These are phyloP conservation scores for Parietichytrium sp. DNA, from an alignment of 108 stramenopile species.

Conservation along the genomic window DNA sequence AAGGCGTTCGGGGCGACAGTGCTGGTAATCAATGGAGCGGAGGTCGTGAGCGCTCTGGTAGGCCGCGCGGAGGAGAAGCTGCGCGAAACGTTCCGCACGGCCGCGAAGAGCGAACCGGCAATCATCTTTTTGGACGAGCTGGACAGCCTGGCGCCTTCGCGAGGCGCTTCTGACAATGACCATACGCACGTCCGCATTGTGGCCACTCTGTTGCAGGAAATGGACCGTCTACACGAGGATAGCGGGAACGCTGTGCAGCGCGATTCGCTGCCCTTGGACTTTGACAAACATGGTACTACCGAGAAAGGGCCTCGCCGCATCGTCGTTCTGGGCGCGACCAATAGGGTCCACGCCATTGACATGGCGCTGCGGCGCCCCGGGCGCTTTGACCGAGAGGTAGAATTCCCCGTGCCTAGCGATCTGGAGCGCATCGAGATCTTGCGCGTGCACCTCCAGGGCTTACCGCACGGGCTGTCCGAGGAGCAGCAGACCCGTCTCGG, in stretches of 20 bases:
- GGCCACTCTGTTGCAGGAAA: background rate
- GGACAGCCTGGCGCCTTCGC: constrained; percentile 95
- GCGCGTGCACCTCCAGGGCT: constrained; percentile 40
- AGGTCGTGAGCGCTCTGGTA: constrained; percentile 90
- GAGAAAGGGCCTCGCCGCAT: no score
- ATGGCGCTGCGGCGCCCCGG: constrained; percentile 90
- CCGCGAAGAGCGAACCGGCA: constrained; percentile 79
- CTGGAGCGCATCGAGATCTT: background rate
- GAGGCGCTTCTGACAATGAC: constrained; percentile 60
- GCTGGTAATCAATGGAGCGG: constrained; percentile 93
- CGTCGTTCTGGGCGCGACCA: constrained; percentile 91
- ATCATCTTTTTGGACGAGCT: constrained; percentile 99
- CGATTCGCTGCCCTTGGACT: no score
- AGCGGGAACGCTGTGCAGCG: no score
- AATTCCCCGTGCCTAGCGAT: constrained; percentile 55
- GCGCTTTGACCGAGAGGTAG: constrained; percentile 90
- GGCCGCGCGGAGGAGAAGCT: constrained; percentile 95
- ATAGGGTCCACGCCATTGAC: constrained; percentile 82
- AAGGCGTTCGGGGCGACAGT: constrained; percentile 93
- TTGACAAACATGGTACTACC: no score
- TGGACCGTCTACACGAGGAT: background rate
- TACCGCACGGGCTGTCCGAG: constrained; percentile 47
- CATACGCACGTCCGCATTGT: background rate
- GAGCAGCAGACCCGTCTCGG: constrained; percentile 85
- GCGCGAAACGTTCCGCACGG: constrained; percentile 91